phyloP scores from a whole-genome alignment of 179 eudicot species.

The Corrigiola litoralis region DNA sequence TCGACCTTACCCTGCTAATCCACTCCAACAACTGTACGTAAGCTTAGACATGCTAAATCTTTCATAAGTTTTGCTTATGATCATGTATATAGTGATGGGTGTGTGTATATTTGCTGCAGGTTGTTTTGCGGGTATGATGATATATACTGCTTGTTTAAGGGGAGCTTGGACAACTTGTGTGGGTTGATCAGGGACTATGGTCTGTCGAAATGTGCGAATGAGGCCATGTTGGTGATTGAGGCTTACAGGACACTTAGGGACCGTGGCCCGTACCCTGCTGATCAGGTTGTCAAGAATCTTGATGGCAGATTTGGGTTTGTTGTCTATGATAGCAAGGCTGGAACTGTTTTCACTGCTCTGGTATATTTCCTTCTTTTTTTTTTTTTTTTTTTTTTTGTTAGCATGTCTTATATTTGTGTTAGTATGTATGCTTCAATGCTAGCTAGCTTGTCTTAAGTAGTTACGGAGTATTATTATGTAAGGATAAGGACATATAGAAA shows the following conservation, averaged over 20 bases:
- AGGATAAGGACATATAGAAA: too few relatives aligned
- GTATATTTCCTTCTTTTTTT: conserved; percentile 21
- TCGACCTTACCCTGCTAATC: conserved; percentile 16
- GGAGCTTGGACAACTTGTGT: conserved; percentile 73
- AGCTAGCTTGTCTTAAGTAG: too few relatives aligned
- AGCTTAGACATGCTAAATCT: too few relatives aligned
- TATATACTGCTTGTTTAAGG: conserved; percentile 70
- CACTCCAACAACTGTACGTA: conserved; percentile 24
- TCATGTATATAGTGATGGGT: too few relatives aligned
- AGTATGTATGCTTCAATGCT: too few relatives aligned
- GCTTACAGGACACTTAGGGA: conserved; percentile 76
- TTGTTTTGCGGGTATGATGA: conserved; percentile 69
- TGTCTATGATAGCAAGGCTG: conserved; percentile 69
- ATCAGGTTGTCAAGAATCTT: conserved; percentile 79
- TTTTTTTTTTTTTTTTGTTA: background rate
- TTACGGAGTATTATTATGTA: too few relatives aligned
- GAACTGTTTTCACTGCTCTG: conserved; percentile 79
- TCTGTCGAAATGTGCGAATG: conserved; percentile 48
- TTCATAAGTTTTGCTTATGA: too few relatives aligned
- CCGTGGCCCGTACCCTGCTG: conserved; percentile 86
- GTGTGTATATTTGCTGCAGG: conserved; percentile 32
- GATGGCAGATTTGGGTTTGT: conserved; percentile 85
- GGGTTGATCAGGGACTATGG: conserved; percentile 62
- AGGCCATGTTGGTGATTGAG: conserved; percentile 77
- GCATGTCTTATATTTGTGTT: too few relatives aligned